A percentile compares a stretch with the other conserved stretches of the same genome.
Conservation (phyloP, 257 asterid genomes). For the Solanum tacnaense region DNA sequence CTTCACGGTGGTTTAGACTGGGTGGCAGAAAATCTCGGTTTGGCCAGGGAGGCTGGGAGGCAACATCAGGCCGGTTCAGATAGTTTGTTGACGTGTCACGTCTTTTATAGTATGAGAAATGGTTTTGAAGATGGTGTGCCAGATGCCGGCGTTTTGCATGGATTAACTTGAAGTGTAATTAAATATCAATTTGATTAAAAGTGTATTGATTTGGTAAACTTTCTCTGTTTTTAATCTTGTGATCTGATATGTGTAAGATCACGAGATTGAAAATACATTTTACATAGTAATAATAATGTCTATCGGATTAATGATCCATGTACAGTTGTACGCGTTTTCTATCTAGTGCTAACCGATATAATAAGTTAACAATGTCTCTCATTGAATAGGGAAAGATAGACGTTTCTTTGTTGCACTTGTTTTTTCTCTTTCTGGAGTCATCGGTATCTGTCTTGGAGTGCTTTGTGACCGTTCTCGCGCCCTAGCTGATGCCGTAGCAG, state of each 20-base stretch:
- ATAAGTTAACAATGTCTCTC: constrained; percentile 3
- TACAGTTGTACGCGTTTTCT: background rate
- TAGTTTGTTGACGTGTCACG: background rate
- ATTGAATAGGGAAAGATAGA: constrained; percentile 26
- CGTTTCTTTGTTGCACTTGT: constrained; percentile 40
- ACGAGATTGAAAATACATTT: background rate
- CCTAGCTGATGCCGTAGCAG: constrained; percentile 62
- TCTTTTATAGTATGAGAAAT: background rate
- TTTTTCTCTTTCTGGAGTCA: constrained; percentile 39
- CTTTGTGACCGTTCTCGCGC: constrained; percentile 61
- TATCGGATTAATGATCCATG: background rate
- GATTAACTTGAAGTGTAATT: background rate
- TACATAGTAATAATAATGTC: background rate
- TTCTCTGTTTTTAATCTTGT: background rate
- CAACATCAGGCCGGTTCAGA: background rate
- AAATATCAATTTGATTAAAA: background rate
- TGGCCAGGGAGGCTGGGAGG: background rate
- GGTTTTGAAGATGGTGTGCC: background rate
- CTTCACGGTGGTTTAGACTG: background rate
- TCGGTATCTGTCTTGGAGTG: constrained; percentile 45
- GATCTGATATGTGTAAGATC: background rate
- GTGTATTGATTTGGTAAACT: no score
- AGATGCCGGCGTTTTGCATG: background rate
- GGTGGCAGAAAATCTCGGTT: background rate
- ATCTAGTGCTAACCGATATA: background rate